Base-by-base conservation (phyloP, 805 yeast genomes). In the Nakazawaea pomicola region DNA sequence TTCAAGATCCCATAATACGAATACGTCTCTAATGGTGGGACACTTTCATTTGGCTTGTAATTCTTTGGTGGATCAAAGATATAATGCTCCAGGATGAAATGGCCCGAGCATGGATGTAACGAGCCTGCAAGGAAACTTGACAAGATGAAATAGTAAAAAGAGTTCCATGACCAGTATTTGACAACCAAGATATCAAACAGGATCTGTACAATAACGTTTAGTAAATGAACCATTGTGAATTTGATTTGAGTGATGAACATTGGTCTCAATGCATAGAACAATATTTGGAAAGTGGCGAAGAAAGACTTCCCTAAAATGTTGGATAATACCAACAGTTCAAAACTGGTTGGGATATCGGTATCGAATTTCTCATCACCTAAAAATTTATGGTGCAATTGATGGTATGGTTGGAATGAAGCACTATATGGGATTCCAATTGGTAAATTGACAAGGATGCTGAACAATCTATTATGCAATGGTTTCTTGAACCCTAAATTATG, bases 71-170 rank as follows among this genome's bases (percentile, higher is more conserved):
- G 82, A 48, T 78, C 67, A 58, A 87, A 68, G 11, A 87, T 78
- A 56, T 86, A 87, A 58, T 89, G 97, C 57, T 89, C 97, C n/a
- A 95, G 91, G 49, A 89, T 86, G 62, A 89, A 89, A 64, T 89
- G 97, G 16, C 96, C 97, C 1, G 96, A 95, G 46, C 88, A 80
- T 20, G 97, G 97, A 56, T 89, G 97, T 56, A 86, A 68, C 0
- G 95, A 85, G 2, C 97, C 97, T 0, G 96, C 95, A 39, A 89
- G 65, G 56, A 89, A 86, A 0, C 95, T 81, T 29, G 90, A 80
- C 58, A 83, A 64, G 19, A 89, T 56, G 48, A 89, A 74, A 58
- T 89, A 89, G 30, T 64, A 55, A 31, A 84, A 58, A 0, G 93
- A 61, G 45, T 78, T 74, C 65, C 68, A 57, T 0, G 95, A 91